These are phyloP conservation scores for Trichoderma koningiopsis DNA, from an alignment of 2,329 filamentous ascomycete genomes.

Conservation along the genomic window DNA sequence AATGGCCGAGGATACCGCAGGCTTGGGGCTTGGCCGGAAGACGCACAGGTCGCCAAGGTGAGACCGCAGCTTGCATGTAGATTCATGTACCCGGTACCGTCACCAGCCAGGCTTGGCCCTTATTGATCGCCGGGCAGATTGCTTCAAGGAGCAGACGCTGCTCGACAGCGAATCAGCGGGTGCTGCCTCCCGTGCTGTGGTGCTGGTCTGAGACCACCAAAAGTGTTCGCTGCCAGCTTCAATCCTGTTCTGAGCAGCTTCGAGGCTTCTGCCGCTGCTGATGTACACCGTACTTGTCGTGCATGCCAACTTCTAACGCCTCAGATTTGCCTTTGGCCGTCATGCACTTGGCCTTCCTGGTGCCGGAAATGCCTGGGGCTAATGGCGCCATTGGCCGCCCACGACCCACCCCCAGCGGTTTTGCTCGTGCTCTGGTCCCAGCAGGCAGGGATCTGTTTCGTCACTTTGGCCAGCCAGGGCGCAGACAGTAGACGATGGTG, in stretches of 20 bases:
- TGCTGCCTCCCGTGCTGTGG: neutral
- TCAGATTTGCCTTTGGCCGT: neutral
- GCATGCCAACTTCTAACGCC: no score
- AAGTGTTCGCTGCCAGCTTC: neutral
- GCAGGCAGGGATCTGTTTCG: slow-evolving; percentile 15
- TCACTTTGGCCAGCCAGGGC: slow-evolving; percentile 2
- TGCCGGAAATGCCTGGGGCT: slow-evolving; percentile 1
- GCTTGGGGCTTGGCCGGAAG: neutral
- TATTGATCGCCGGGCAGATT: neutral
- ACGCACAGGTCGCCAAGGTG: neutral
- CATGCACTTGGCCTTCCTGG: slow-evolving; percentile 14
- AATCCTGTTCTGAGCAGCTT: neutral
- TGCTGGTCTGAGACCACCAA: neutral
- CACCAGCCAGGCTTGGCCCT: neutral
- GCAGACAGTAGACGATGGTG: slow-evolving; percentile 1
- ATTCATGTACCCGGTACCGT: neutral
- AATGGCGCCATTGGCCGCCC: slow-evolving; percentile 3
- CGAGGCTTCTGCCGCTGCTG: neutral
- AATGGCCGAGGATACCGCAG: slow-evolving; percentile 18
- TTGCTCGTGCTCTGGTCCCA: neutral
- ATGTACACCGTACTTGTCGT: neutral
- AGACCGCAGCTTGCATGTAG: neutral
- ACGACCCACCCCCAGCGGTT: neutral
- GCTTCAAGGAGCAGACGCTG: neutral
- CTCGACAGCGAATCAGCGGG: neutral